A percentile compares a stretch with the other conserved stretches of the same genome.
phyloP scores from a whole-genome alignment of 139 green algal species.

The Chlamydomonas asymmetrica region DNA sequence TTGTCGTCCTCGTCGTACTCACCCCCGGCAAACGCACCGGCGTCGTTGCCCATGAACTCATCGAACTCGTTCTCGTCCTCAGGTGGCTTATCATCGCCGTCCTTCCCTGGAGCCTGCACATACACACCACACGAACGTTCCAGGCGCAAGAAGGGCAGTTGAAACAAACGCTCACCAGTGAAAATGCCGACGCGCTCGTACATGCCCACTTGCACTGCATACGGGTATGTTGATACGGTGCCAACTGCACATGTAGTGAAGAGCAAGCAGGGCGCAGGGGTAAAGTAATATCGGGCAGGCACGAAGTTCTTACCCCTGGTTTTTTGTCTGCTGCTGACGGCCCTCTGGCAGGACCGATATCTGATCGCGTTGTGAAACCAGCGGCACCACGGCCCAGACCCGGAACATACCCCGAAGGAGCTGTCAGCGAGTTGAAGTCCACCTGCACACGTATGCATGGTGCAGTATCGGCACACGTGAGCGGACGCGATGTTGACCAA shows the following conservation, averaged over 20 bases:
- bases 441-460: too few species aligned
- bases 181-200: too few species aligned
- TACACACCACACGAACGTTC: too few species aligned
- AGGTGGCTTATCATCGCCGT: slow-evolving; percentile 52
- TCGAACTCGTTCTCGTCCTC: slow-evolving; percentile 92
- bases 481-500: too few species aligned
- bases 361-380: slow-evolving; percentile 97
- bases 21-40: slow-evolving; percentile 76
- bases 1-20: slow-evolving; percentile 86
- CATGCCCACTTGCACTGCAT: too few species aligned
- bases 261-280: too few species aligned
- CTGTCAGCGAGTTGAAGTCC: slow-evolving; percentile 81
- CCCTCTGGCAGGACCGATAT: slow-evolving; percentile 86
- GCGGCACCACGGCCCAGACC: slow-evolving; percentile 93
- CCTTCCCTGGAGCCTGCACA: slow-evolving; percentile 19
- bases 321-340: slow-evolving; percentile 21
- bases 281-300: too few species aligned
- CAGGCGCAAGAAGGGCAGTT: too few species aligned
- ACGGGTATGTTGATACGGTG: too few species aligned
- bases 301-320: slow-evolving; percentile 7
- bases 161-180: too few species aligned
- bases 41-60: slow-evolving; percentile 95
- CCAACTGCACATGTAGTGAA: too few species aligned
- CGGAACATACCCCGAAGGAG: slow-evolving; percentile 89
- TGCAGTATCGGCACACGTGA: too few species aligned